These are phyloP conservation scores for Stagonosporopsis tanaceti DNA, from an alignment of 2,329 filamentous ascomycete species.

Conservation along the genomic window DNA sequence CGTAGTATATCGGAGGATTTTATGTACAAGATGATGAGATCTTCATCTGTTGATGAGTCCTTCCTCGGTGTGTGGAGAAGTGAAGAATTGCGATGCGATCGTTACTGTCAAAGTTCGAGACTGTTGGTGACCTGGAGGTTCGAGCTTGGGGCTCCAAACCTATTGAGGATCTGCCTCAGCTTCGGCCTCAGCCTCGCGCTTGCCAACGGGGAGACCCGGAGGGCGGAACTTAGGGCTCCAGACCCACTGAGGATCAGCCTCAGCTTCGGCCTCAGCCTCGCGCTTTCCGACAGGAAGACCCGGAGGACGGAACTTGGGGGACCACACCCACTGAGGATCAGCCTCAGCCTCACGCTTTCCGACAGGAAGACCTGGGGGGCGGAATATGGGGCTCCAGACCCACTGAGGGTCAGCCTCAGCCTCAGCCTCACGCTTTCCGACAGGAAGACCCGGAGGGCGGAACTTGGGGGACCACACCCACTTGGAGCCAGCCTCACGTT, in stretches of 20 bases:
- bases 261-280: too few species aligned
- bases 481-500: conserved; percentile 13
- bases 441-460: conserved; percentile 10
- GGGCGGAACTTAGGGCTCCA: conserved; percentile 10
- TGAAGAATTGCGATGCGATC: conserved; percentile 9
- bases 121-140: conserved; percentile 4
- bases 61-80: conserved; percentile 2
- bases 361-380: conserved; percentile 11
- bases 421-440: conserved; percentile 36
- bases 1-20: conserved; percentile 3
- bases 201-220: conserved; percentile 9
- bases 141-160: conserved; percentile 2
- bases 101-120: neutral
- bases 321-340: conserved; percentile 2
- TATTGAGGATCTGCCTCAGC: conserved; percentile 24
- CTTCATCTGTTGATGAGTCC: neutral
- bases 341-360: conserved; percentile 24
- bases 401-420: conserved; percentile 25
- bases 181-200: conserved; percentile 33
- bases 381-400: conserved; percentile 4
- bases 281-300: conserved; percentile 19
- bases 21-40: conserved; percentile 5
- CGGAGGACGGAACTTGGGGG: conserved; percentile 18
- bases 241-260: conserved; percentile 3
- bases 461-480: conserved; percentile 3